These are phyloP conservation scores for Neophaeococcomyces aloes DNA, from an alignment of 2,329 filamentous ascomycete species.

Conservation along the genomic window DNA sequence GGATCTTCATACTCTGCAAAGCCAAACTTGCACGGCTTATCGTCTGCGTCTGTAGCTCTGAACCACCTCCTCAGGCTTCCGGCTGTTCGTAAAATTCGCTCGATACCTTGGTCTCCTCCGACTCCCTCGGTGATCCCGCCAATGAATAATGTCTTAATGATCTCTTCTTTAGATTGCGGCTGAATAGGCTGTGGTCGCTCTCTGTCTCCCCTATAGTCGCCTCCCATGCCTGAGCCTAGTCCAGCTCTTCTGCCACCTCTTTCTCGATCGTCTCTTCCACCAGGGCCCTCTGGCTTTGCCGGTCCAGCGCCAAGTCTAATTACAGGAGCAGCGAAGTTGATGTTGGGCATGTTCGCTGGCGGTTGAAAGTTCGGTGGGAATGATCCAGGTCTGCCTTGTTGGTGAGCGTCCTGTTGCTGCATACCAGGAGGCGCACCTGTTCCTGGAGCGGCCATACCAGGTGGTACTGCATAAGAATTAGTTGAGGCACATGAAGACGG, in stretches of 20 bases:
- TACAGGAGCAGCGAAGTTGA: constrained; percentile 95
- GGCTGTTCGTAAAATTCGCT: constrained; percentile 65
- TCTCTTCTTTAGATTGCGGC: constrained; percentile 80
- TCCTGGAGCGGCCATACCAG: constrained; percentile 70
- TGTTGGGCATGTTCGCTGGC: constrained; percentile 85
- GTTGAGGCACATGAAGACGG: not conserved
- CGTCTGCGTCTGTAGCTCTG: constrained; percentile 62
- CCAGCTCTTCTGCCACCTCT: constrained; percentile 41
- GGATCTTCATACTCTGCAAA: constrained; percentile 93
- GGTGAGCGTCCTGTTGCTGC: constrained; percentile 60
- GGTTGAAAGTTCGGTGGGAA: constrained; percentile 78
- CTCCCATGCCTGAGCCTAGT: constrained; percentile 44
- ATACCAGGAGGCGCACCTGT: constrained; percentile 69
- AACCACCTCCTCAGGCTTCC: constrained; percentile 80
- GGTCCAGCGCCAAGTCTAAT: constrained; percentile 76
- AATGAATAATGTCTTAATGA: constrained; percentile 81
- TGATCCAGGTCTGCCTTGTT: constrained; percentile 68
- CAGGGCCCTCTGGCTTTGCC: constrained; percentile 45
- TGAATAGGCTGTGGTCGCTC: constrained; percentile 61
- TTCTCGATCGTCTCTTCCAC: constrained; percentile 39
- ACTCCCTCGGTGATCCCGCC: constrained; percentile 72
- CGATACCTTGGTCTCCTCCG: constrained; percentile 65
- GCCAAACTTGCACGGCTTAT: constrained; percentile 77
- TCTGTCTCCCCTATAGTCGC: constrained; percentile 46
- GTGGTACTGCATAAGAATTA: constrained; percentile 52